Evolutionary conservation across 1,284 basidiomycete species (phyloP), one percentile per base, ranked within the genome.

Genomic region (Schizophyllum amplum): DNA sequence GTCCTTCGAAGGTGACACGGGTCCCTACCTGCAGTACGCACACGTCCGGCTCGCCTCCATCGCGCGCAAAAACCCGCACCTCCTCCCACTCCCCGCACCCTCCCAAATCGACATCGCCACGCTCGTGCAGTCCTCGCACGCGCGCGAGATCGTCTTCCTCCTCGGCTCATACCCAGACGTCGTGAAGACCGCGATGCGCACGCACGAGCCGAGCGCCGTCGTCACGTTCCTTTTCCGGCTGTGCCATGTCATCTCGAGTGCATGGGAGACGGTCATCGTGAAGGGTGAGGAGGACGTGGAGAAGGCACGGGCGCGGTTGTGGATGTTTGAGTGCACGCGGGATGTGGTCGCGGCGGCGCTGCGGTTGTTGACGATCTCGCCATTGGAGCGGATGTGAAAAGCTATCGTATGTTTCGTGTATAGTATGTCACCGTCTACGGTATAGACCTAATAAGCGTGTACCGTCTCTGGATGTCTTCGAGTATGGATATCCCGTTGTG

Each of bases 1-100:
- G 55, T 93, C 91, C 27, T 98, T 98, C 69, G 94, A 98, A 71
- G 96, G 96, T 52, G 96, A 98, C 73, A 98, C 96, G 1, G 96
- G 94, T 24, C 91, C 92, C 0, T 96, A 95, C 73, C 83, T 97
- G 48, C 94, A 96, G 77, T 98, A 98, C 72, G 94, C 95, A 4
- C 96, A 98, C 74, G 95, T 96, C 64, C 90, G 96, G 33, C 79
- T 99, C 46, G 86, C 89, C 55, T 98, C 94, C 4, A 91, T 98
- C 67, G 87, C 87, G 67, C 91, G 96, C 59, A 97, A 96, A 73
- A 95, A 95, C 72, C 92, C 93, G 15, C 85, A 94, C 61, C 84
- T 96, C 51, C 75, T 94, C 47, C 90, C 94, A 15, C 81, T 92
- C 6, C 85, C 87, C 0, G 72, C 80, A 0, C 81, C 87, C 26